Percentiles rank a stretch among this genome's conserved stretches.
These are phyloP conservation scores for Lagerstroemia speciosa DNA, from an alignment of 345 rosid species.

Conservation along the genomic window DNA sequence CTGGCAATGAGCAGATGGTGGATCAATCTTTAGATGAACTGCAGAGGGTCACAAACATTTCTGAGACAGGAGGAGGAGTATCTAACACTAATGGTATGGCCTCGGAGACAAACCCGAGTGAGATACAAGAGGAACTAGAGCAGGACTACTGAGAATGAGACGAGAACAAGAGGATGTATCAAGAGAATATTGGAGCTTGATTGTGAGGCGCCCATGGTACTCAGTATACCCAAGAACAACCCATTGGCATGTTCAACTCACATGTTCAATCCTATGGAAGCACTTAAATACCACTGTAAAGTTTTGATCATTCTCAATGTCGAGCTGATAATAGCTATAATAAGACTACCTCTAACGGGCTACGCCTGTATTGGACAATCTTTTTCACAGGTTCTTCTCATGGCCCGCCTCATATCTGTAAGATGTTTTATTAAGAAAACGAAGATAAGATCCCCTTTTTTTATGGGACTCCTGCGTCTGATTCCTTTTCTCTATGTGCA, in stretches of 20 bases:
- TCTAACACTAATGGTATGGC: conserved; percentile 24
- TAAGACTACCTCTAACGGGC: background rate
- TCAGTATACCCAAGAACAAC: no score
- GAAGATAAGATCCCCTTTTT: background rate
- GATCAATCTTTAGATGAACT: conserved; percentile 42
- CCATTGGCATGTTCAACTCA: background rate
- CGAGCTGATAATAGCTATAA: background rate
- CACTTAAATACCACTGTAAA: background rate
- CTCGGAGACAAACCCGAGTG: conserved; percentile 29
- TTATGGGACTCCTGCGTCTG: background rate
- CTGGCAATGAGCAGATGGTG: conserved; percentile 32
- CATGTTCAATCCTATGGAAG: background rate
- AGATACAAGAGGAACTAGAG: conserved; percentile 54
- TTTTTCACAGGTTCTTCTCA: background rate
- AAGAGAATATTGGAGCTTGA: background rate
- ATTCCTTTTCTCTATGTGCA: background rate
- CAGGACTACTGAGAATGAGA: conserved; percentile 13
- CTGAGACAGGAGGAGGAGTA: conserved; percentile 53
- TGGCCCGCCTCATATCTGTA: background rate
- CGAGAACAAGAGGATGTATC: background rate
- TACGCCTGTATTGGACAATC: background rate
- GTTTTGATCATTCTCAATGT: background rate
- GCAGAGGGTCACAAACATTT: conserved; percentile 60
- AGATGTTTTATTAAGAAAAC: background rate
- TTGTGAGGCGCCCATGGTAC: no score